phyloP scores from a whole-genome alignment of 2,329 filamentous ascomycete genomes.

The Trichoderma gracile region DNA sequence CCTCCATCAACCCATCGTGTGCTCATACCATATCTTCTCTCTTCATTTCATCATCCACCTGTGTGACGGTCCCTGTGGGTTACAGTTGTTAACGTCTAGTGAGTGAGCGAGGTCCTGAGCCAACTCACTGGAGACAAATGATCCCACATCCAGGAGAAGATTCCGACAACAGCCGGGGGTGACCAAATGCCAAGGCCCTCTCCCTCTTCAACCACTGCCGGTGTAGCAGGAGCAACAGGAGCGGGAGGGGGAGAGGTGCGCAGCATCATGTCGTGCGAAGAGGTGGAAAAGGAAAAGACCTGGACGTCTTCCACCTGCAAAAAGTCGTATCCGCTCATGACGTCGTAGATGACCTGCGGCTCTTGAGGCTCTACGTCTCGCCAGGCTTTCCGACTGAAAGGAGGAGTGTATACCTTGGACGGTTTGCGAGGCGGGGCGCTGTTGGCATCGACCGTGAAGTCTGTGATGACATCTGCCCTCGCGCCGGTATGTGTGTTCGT shows the following conservation, averaged over 20 bases:
- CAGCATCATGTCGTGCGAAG: slow-evolving; percentile 20
- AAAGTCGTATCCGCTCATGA: slow-evolving; percentile 20
- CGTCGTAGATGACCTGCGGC: slow-evolving; percentile 24
- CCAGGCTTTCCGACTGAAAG: slow-evolving; percentile 22
- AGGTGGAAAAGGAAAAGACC: slow-evolving; percentile 22
- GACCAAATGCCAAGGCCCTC: slow-evolving; percentile 24
- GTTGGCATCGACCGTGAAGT: slow-evolving; percentile 11
- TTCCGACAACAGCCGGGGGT: slow-evolving; percentile 23
- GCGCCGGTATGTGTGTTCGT: not conserved
- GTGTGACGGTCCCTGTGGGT: no score
- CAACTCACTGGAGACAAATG: slow-evolving; percentile 10
- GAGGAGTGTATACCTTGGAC: slow-evolving; percentile 17
- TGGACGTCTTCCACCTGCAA: slow-evolving; percentile 26
- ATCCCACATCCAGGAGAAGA: slow-evolving; percentile 27
- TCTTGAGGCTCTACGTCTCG: slow-evolving; percentile 24
- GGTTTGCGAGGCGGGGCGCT: slow-evolving; percentile 19
- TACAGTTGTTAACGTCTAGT: not conserved
- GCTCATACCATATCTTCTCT: not conserved
- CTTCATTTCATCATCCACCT: not conserved
- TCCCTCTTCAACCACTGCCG: slow-evolving; percentile 18
- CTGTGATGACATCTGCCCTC: slow-evolving; percentile 12
- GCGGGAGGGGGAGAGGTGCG: not conserved
- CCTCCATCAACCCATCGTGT: not conserved
- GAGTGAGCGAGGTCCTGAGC: slow-evolving; percentile 5
- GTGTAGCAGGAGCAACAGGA: not conserved